These are phyloP conservation scores for Amniculicola lignicola DNA, from an alignment of 495 filamentous ascomycete genomes.

Conservation along the genomic window DNA sequence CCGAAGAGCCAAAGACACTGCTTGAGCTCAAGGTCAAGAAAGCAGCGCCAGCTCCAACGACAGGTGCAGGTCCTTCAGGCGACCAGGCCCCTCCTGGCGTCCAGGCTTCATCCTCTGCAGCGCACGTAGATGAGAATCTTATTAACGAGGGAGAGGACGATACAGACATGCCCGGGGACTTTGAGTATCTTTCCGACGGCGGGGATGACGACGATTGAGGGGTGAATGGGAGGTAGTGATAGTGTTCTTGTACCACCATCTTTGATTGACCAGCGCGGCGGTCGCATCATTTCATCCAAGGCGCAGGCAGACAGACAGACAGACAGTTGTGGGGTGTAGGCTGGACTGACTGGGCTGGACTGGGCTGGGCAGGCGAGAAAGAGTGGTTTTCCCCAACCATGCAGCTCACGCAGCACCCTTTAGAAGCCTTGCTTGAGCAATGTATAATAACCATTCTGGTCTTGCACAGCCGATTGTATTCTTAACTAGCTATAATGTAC, in stretches of 20 bases:
- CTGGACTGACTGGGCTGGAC: too few relatives aligned
- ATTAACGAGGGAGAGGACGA: constrained; percentile 87
- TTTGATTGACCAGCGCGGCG: constrained; percentile 12
- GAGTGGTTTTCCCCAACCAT: constrained; percentile 3
- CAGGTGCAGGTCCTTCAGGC: constrained; percentile 40
- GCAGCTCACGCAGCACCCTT: too few relatives aligned
- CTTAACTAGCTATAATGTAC: not conserved
- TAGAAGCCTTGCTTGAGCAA: constrained; percentile 29
- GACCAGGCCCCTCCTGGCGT: constrained; percentile 44
- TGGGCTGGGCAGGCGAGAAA: too few relatives aligned
- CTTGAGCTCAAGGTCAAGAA: constrained; percentile 87
- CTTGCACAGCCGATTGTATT: constrained; percentile 7
- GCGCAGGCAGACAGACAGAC: constrained; percentile 27
- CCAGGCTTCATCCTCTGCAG: constrained; percentile 5
- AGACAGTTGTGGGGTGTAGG: too few relatives aligned
- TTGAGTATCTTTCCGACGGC: constrained; percentile 66
- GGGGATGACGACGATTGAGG: constrained; percentile 27
- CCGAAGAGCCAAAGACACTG: constrained; percentile 70
- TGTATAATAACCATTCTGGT: constrained; percentile 33
- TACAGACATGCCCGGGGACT: constrained; percentile 72
- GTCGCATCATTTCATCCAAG: constrained; percentile 31
- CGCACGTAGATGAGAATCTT: constrained; percentile 66
- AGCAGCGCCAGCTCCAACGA: constrained; percentile 49
- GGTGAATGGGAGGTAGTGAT: not conserved
- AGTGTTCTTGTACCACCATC: constrained; percentile 30